These are phyloP conservation scores for Monilinia vaccinii-corymbosi DNA, from an alignment of 2,329 filamentous ascomycete species.

Conservation along the genomic window DNA sequence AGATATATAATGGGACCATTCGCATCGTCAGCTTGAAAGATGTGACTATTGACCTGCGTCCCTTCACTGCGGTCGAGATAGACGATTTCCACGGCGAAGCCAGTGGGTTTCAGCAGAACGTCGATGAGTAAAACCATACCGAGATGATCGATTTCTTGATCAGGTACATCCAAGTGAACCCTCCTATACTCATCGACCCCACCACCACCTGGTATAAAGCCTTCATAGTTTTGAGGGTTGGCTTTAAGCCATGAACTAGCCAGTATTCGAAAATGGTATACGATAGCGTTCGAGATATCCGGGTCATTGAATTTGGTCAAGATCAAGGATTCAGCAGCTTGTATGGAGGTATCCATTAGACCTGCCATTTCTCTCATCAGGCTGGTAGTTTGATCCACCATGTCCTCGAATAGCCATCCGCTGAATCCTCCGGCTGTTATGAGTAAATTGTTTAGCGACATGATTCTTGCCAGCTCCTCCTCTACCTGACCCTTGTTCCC, in stretches of 20 bases:
- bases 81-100: conserved; percentile 75
- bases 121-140: conserved; percentile 70
- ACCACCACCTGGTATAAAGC: conserved; percentile 55
- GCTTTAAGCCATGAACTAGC: conserved; percentile 79
- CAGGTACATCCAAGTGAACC: conserved; percentile 61
- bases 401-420: conserved; percentile 68
- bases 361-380: conserved; percentile 56
- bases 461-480: conserved; percentile 63
- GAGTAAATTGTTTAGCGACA: conserved; percentile 61
- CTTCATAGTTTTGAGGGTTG: conserved; percentile 58
- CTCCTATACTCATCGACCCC: conserved; percentile 60
- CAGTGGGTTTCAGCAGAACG: conserved; percentile 68
- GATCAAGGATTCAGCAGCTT: conserved; percentile 46
- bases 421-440: conserved; percentile 62
- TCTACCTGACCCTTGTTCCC: conserved; percentile 57
- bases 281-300: conserved; percentile 60
- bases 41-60: conserved; percentile 56
- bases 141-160: conserved; percentile 85
- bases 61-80: conserved; percentile 85
- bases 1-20: conserved; percentile 45
- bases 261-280: conserved; percentile 77
- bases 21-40: conserved; percentile 34
- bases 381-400: conserved; percentile 64
- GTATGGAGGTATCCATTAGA: conserved; percentile 37
- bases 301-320: conserved; percentile 65